Evolutionary conservation across 2,329 filamentous ascomycete species (phyloP), one percentile per base, ranked within the genome.

Genomic region (Cercospora sp.): DNA sequence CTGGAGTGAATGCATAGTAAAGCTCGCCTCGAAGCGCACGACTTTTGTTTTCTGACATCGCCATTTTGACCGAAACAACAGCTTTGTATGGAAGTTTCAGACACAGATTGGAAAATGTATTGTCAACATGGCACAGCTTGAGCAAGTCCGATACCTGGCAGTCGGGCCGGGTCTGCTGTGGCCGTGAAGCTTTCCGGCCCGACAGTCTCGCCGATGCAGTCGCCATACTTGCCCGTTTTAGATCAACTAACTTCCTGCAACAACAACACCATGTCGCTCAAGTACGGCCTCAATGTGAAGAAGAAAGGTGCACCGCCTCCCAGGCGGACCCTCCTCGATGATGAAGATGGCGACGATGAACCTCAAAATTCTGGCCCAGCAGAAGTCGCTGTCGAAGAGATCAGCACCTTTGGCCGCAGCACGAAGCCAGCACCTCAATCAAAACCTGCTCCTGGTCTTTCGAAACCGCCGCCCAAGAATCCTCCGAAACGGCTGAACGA

Each of bases 1-100:
- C 86, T 0, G 91, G 89, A 0, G 87, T 87, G 75, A 94, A 94
- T 51, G 90, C 87, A 73, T 89, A 86, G 78, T 93, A 94, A 10
- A 94, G 84, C 77, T 94, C 76, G 28, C 78, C 78, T n/a, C 74
- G 71, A 3, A 78, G 70, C 9, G 70, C 63, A 23, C 78, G 75
- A 16, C 73, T 71, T 61, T 74, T 75, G 70, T 79, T 79, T 60
- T 79, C 77, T 13, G 77, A 78, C 58, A 74, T 74, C 3, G 63
- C 61, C 62, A 55, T 55, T 55, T 6, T 55, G 48, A 13, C 26
- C 8, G 23, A 28, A 16, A 28, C 2, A n/a, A 10, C 6, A 3
- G 4, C 13, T 9, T n/a, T 10, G 6, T 1, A 16, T 55, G 12
- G 3, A 6, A 16, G 48, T 53, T 13, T 13, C 9, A 20, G 13